Conservation (phyloP, 805 yeast genomes). For the Candida argentea region DNA sequence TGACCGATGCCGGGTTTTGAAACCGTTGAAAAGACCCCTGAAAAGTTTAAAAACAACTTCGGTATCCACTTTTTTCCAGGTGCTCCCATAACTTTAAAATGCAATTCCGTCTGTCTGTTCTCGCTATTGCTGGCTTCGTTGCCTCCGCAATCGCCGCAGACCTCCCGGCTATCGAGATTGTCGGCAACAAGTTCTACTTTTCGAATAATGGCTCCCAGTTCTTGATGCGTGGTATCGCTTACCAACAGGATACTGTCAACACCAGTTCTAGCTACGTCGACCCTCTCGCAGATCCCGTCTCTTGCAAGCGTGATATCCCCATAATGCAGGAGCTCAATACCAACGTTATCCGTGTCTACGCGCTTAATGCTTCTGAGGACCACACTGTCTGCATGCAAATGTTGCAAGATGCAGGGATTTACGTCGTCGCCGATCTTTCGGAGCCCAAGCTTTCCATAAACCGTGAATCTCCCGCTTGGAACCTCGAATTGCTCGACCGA, state of each 20-base stretch:
- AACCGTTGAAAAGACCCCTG: no score
- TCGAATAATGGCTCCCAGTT: constrained; percentile 74
- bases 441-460: constrained; percentile 56
- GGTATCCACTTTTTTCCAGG: no score
- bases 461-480: constrained; percentile 58
- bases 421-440: constrained; percentile 81
- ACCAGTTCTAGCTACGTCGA: constrained; percentile 45
- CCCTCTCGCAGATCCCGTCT: constrained; percentile 54
- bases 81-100: no score
- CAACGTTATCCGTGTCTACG: constrained; percentile 69
- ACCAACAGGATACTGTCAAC: constrained; percentile 58
- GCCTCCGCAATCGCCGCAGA: no score
- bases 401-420: constrained; percentile 76
- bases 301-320: constrained; percentile 69
- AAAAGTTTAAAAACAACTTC: no score
- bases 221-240: constrained; percentile 69
- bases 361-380: constrained; percentile 52
- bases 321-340: constrained; percentile 52
- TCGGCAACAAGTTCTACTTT: constrained; percentile 70
- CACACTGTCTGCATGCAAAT: constrained; percentile 61
- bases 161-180: constrained; percentile 55
- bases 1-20: no score
- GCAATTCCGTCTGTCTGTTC: no score
- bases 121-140: no score
- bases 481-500: constrained; percentile 49